Conservation (phyloP, 1,284 basidiomycete species). For the Ustilago hordei region DNA sequence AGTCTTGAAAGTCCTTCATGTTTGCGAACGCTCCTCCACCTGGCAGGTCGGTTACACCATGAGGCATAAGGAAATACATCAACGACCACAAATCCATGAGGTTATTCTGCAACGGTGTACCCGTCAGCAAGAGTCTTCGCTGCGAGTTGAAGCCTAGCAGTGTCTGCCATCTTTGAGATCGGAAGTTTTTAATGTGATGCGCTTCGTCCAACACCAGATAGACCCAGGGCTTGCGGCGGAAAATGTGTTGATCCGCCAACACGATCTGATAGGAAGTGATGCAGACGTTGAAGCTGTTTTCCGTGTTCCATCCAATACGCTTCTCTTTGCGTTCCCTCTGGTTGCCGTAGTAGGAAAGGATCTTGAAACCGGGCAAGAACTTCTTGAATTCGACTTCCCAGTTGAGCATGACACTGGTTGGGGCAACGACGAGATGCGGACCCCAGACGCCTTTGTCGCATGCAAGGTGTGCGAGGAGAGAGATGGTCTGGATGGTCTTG, state of each 20-base stretch:
- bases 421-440: conserved; percentile 93
- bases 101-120: conserved; percentile 95
- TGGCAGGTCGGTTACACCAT: conserved; percentile 69
- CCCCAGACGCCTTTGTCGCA: conserved; percentile 97
- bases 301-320: conserved; percentile 92
- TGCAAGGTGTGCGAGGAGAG: conserved; percentile 89
- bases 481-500: conserved; percentile 97
- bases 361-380: conserved; percentile 92
- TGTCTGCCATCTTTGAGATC: conserved; percentile 93
- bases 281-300: conserved; percentile 92
- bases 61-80: conserved; percentile 95
- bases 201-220: conserved; percentile 97
- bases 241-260: conserved; percentile 90
- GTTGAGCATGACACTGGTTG: conserved; percentile 93
- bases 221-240: conserved; percentile 94
- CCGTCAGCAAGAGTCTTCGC: conserved; percentile 86
- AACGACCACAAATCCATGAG: conserved; percentile 94
- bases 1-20: conserved; percentile 92
- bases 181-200: conserved; percentile 99
- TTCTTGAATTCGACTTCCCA: conserved; percentile 99
- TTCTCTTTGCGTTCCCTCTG: conserved; percentile 93
- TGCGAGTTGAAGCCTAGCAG: conserved; percentile 93
- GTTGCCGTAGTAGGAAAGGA: conserved; percentile 90
- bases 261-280: conserved; percentile 93
- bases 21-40: conserved; percentile 84